Evolutionary conservation across 75 land plant species (phyloP).

Genomic region (Cryptomeria japonica): DNA sequence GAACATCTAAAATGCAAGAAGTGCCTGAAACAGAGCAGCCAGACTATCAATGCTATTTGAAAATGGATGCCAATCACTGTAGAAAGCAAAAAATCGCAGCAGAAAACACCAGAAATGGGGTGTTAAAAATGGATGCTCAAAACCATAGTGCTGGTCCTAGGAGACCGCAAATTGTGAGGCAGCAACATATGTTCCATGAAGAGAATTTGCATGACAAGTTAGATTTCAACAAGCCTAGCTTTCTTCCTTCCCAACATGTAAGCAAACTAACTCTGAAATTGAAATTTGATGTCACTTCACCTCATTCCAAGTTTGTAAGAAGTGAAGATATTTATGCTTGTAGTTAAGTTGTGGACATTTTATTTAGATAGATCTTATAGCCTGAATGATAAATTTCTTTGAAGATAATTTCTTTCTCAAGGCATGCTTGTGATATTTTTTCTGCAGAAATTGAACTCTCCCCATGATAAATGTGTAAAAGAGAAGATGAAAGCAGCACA

Average conservation of each 20-base stretch:
- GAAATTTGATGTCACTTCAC: no score
- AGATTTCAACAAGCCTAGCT: conserved; percentile 14
- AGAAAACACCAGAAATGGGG: neutral
- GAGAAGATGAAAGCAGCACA: no score
- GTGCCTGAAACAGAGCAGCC: neutral
- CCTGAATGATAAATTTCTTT: no score
- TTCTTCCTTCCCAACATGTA: neutral
- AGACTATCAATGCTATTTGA: neutral
- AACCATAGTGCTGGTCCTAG: conserved; percentile 14
- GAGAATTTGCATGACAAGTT: neutral
- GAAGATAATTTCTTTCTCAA: no score
- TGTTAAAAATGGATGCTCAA: neutral
- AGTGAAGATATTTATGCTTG: no score
- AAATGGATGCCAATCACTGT: neutral
- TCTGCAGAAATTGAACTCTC: no score
- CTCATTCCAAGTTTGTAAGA: no score
- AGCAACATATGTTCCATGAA: neutral
- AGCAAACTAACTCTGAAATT: no score
- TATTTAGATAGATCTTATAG: no score
- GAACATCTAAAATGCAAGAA: conserved; percentile 13
- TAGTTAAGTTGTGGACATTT: no score
- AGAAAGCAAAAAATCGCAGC: neutral
- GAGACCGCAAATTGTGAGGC: conserved; percentile 20
- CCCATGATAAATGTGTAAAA: no score
- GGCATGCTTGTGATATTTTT: no score